phyloP scores from a whole-genome alignment of 805 yeast species.

The Kluyveromyces siamensis region DNA sequence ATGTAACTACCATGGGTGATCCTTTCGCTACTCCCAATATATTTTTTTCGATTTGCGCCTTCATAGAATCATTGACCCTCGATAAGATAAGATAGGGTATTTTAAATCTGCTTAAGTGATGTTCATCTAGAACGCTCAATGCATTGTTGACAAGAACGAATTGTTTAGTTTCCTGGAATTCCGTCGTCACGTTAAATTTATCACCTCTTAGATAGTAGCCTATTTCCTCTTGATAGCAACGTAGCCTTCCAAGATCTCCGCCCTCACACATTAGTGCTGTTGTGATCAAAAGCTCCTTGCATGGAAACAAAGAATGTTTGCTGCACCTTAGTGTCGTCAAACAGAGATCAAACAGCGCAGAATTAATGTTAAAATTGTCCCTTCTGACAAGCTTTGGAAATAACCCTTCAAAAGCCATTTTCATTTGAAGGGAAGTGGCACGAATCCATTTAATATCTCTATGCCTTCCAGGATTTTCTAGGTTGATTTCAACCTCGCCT shows the following conservation, averaged over 20 bases:
- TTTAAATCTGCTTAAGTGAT: neutral
- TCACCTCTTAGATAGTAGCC: slow-evolving; percentile 19
- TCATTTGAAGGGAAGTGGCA: slow-evolving; percentile 43
- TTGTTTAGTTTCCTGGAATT: neutral
- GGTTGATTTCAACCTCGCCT: slow-evolving; percentile 8
- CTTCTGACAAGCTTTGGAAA: slow-evolving; percentile 19
- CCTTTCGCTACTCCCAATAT: neutral
- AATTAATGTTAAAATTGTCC: slow-evolving; percentile 12
- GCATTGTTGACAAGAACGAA: neutral
- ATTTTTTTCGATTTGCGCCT: neutral
- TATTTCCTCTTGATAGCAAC: slow-evolving; percentile 14
- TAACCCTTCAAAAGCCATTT: slow-evolving; percentile 35
- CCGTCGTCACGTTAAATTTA: neutral
- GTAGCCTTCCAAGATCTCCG: neutral
- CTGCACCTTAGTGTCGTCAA: slow-evolving; percentile 10
- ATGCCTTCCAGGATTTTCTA: slow-evolving; percentile 15
- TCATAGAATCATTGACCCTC: neutral
- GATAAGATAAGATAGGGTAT: neutral
- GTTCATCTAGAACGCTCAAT: neutral
- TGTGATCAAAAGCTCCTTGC: slow-evolving; percentile 11
- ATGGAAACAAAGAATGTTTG: slow-evolving; percentile 11
- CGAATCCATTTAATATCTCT: slow-evolving; percentile 47
- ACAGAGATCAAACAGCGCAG: slow-evolving; percentile 9
- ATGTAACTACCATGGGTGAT: neutral
- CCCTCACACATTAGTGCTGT: slow-evolving; percentile 6